Base-by-base conservation (phyloP, 352 stramenopile genomes). In the Phytopythium aichiense region DNA sequence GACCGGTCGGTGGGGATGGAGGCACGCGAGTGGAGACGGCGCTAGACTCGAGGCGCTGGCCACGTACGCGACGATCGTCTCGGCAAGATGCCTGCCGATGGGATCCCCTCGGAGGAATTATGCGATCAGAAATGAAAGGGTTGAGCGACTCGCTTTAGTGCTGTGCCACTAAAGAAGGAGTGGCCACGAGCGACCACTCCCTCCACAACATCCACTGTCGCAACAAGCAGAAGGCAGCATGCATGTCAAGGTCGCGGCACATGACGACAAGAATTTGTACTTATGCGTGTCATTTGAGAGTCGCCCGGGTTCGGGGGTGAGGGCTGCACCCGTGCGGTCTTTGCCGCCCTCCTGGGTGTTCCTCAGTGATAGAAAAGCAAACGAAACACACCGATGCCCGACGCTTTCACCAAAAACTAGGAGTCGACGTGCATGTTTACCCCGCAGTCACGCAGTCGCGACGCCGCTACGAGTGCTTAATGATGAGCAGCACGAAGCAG, bases 231-330 rank as follows among this genome's bases (percentile, higher is more conserved):
- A 38, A 7, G 38, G 62, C 11, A 61, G 45, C 25, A 30, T 71
- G 33, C 5, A 37, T 8, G 13, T 12, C 0, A 35, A 42, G 42
- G 9, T 40, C n/a, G 57, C 63, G 66, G 69, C 72, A 68, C n/a
- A 67, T 83, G 71, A 80, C 25, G 74, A 82, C 48, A 54, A 37
- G 50, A 46, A 67, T 72, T 71, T 61, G 63, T 68, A 16, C 57
- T 71, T 81, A 78, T 83, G 72, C 74, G 72, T 83, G 74, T 83
- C 74, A 83, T 60, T 77, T 74, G 74, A 83, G 74, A 59, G 63
- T 38, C 30, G 12, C 11, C 25, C 2, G 22, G 35, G 22, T 23
- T 8, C 35, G 37, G 23, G 4, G 23, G 38, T 8, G 35, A 12
- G 12, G 11, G 22, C 22, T 16, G 16, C 48, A 9, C 7, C 11